Evolutionary conservation across 768 basidiomycete species (phyloP).

Genomic region (Pholiota microspora): DNA sequence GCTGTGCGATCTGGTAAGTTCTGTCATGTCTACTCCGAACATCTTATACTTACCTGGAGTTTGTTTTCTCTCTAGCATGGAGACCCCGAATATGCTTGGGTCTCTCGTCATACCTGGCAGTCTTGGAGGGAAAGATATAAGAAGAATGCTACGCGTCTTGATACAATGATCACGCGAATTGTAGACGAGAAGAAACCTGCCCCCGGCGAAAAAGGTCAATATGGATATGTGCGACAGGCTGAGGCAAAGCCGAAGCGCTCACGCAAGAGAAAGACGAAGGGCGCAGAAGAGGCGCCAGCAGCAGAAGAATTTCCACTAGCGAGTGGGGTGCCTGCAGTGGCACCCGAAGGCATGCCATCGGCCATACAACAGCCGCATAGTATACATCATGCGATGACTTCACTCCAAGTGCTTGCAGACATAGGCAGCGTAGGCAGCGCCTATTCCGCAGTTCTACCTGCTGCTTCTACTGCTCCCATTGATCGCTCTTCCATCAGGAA

Average conservation of each 20-base stretch:
- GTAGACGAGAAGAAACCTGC: conserved; percentile 69
- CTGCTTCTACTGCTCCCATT: conserved; percentile 22
- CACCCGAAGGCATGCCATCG: conserved; percentile 10
- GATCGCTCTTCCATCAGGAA: conserved; percentile 33
- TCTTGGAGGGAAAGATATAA: conserved; percentile 90
- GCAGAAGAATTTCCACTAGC: conserved; percentile 15
- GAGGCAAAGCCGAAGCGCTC: conserved; percentile 66
- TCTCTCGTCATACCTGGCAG: conserved; percentile 82
- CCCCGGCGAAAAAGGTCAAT: conserved; percentile 77
- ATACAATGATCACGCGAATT: conserved; percentile 58
- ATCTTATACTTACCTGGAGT: background rate
- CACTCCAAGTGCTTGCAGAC: conserved; percentile 20
- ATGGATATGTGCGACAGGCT: conserved; percentile 74
- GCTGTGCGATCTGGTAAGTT: conserved; percentile 64
- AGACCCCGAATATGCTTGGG: conserved; percentile 79
- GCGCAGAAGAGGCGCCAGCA: conserved; percentile 18
- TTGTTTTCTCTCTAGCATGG: conserved; percentile 44
- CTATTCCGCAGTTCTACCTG: conserved; percentile 20
- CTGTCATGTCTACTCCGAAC: background rate
- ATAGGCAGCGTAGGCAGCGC: conserved; percentile 16
- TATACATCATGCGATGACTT: conserved; percentile 14
- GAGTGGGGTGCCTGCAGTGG: too few species aligned
- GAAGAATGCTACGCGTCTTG: conserved; percentile 71
- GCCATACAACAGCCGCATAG: conserved; percentile 13
- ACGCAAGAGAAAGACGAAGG: conserved; percentile 45